Base-by-base conservation (phyloP, 164 flowering plant species). In the Tetrastigma voinierianum region DNA sequence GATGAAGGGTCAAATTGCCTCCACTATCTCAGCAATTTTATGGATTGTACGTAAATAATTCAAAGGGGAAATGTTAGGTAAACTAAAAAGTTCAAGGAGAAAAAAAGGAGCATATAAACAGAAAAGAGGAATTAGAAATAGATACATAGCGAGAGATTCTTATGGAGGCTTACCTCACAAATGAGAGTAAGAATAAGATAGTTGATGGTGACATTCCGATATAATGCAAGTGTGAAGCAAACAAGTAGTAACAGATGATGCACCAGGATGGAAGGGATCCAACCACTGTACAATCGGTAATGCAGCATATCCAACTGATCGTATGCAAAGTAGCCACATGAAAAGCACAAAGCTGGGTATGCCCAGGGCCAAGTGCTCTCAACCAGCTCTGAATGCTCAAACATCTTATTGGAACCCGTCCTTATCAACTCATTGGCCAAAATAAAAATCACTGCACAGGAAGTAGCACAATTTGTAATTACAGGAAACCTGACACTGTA, bases 311-410 rank as follows among this genome's bases (percentile, higher is more conserved):
- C 97, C 96, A 77, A 86, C 62, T 95, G 98, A 74, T 92, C 97
- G 77, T 95, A 92, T 15, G 97, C 98, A 70, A 95, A 95, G 78
- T 92, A 95, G 55, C 98, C 98, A 70, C 88, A 87, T 24, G 97
- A 95, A 77, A 95, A 87, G 74, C 96, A 89, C 72, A 95, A 75
- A 20, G 93, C 93, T 6, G 81, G 65, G 67, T 86, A 89, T 54
- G 96, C 93, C 77, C 89, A 88, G 1, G 83, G 77, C 97, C 97
- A 95, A 17, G 86, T 80, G 57, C 67, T 79, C 19, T 80, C 84
- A 76, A 90, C 75, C 71, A 92, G 75, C 73, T 89, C 88, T 15
- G 86, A 75, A 67, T 95, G 98, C 75, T 92, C 94, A 80, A 95
- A 90, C 88, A 87, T 90, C 65, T 70, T 61, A 16, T 46, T 40